Evolutionary conservation across 1,284 basidiomycete species (phyloP).

Genomic region (Puccinia triticina): DNA sequence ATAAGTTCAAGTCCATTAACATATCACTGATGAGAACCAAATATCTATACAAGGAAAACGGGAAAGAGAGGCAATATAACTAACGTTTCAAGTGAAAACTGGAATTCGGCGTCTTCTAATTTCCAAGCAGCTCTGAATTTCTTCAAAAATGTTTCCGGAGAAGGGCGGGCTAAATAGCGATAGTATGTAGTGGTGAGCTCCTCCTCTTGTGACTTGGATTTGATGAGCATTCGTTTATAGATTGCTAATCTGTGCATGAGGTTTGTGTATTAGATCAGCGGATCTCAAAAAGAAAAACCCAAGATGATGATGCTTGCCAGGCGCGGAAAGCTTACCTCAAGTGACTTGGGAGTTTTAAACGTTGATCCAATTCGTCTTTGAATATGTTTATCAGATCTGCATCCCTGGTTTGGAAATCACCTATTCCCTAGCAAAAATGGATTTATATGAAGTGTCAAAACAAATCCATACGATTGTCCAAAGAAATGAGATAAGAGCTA

Average conservation of each 20-base stretch:
- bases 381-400: not conserved
- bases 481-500: not conserved
- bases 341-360: slow-evolving; percentile 12
- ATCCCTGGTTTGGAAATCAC: not conserved
- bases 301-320: not conserved
- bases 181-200: slow-evolving; percentile 16
- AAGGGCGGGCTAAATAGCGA: slow-evolving; percentile 10
- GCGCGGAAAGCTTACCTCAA: slow-evolving; percentile 11
- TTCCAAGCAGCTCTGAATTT: slow-evolving; percentile 35
- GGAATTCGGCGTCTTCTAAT: slow-evolving; percentile 23
- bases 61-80: not conserved
- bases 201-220: slow-evolving; percentile 6
- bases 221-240: slow-evolving; percentile 17
- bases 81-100: slow-evolving; percentile 35
- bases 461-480: not conserved
- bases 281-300: not conserved
- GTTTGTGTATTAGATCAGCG: not conserved
- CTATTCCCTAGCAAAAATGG: not conserved
- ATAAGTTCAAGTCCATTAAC: not conserved
- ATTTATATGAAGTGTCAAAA: not conserved
- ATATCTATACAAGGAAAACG: not conserved
- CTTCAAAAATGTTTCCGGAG: slow-evolving; percentile 26
- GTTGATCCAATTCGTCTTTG: slow-evolving; percentile 4
- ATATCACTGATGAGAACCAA: not conserved
- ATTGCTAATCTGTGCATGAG: not conserved